Evolutionary conservation across 2,329 filamentous ascomycete genomes (phyloP), one percentile per base, ranked within the genome.

Genomic region (Epichloe sp.): DNA sequence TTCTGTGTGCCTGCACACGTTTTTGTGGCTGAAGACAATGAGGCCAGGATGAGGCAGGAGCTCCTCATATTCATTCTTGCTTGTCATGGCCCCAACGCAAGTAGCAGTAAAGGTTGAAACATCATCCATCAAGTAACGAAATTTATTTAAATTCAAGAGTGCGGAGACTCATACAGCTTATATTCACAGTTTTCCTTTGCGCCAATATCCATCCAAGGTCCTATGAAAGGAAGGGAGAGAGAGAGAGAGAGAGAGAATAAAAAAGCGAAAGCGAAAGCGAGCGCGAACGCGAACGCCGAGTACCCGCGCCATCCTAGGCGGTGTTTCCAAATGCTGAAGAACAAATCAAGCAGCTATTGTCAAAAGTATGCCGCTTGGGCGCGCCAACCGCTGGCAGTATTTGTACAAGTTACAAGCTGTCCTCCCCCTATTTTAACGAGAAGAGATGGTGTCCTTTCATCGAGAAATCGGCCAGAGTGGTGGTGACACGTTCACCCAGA

Each of bases 401-500:
- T 14, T 40, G 40, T 50, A 48, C 51, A 50, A 53, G 19, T 51
- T 42, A 48, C 51, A 50, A 53, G 19, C 50, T 42, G 37, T 14
- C n/a, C 4, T 38, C 37, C 44, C 21, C 21, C 17, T 26, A 8
- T 35, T 15, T 12, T 7, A 6, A 15, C 6, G 44, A 1, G 19
- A 5, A 48, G 7, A 31, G 12, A 42, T 15, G 17, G 23, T 12
- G 10, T 17, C 8, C 17, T 21, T 37, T 19, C 3, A n/a, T 38
- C 2, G 17, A 47, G 19, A 11, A 11, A 38, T 38, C 19, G 17
- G 8, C 23, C 19, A 36, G n/a, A 6, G 17, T 21, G 42, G 42
- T n/a, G 23, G 4, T 21, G 8, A 17, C n/a, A 19, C 5, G 5
- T 11, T 44, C 14, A 23, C 26, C 43, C 35, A 17, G 17, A 15